Percentiles rank a stretch among this genome's conserved stretches.
Conservation (phyloP, 202 grass and related monocot species). For the Zoysia matrella region DNA sequence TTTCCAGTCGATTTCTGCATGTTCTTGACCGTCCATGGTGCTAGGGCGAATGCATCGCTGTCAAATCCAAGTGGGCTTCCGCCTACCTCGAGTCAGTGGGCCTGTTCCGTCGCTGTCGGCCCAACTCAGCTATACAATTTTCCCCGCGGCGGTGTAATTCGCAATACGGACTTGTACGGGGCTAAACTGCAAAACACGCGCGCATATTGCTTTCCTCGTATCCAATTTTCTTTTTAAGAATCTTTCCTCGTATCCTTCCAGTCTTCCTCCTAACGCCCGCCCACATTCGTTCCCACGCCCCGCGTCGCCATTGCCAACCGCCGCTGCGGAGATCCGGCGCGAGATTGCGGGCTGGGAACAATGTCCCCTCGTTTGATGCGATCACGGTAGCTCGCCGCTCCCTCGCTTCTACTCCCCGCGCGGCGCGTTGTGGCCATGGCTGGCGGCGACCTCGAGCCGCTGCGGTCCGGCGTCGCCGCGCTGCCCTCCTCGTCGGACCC, state of each 20-base stretch:
- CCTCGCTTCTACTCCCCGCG: not conserved
- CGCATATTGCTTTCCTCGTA: conserved; percentile 8
- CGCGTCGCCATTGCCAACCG: conserved; percentile 45
- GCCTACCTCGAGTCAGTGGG: conserved; percentile 17
- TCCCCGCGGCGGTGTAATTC: not conserved
- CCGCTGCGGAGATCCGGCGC: conserved; percentile 52
- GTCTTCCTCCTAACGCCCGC: conserved; percentile 26
- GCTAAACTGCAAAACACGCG: conserved; percentile 14
- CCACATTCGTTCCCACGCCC: conserved; percentile 13
- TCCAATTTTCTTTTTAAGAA: too few species aligned
- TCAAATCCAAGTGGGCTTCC: conserved; percentile 3
- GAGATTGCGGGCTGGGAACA: not conserved
- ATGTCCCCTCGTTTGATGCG: conserved; percentile 9
- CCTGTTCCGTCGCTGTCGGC: not conserved
- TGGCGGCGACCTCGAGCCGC: conserved; percentile 61
- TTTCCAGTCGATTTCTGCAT: not conserved
- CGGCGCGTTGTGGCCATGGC: conserved; percentile 48
- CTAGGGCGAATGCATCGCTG: too few species aligned
- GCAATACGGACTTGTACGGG: not conserved
- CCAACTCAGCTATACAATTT: not conserved
- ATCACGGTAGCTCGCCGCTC: conserved; percentile 6
- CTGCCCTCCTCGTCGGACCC: conserved; percentile 52
- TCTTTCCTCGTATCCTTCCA: too few species aligned
- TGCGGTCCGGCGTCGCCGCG: conserved; percentile 47
- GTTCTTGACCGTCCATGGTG: not conserved